Base-by-base conservation (phyloP, 306 rosid genomes). In the Betula pendula region DNA sequence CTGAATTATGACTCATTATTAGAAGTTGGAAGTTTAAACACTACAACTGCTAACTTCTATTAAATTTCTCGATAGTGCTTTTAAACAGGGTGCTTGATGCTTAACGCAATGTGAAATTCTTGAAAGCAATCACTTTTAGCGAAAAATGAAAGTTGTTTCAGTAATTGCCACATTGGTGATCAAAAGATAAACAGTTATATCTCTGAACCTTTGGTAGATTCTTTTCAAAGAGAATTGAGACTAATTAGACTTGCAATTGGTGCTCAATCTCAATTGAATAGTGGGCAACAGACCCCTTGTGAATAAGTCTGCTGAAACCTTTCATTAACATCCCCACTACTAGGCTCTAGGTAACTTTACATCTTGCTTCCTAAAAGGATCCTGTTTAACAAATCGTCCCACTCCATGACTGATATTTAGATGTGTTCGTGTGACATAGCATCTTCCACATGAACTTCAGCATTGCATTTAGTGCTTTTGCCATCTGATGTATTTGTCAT, bases 291-390 rank as follows among this genome's bases (percentile, higher is more conserved):
- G 25, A 38, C 38, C 65, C 20, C 16, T 2, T 35, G 4, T 10
- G 10, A 24, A 35, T 76, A 15, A 63, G 19, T 65, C 51, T 16
- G 51, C 40, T 19, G 35, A 17, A 40, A 68, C 60, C 55, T 35
- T 52, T 44, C 40, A 27, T 59, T 27, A 25, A 59, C 67, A 27
- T 27, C n/a, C 17, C 17, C 27, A 6, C 17, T 31, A 11, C 1
- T 59, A 59, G 35, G 35, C 67, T 59, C 53, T 75, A 27, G 72
- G 49, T 77, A 45, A 45, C 58, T 68, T 43, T 5, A 16, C 50
- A 16, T 58, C 25, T 52, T 68, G 58, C 71, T 51, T 83, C 66
- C 71, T 71, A 52, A 75, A 75, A 62, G 68, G 51, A 55, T 59
- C 69, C 6, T 27, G 17, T 27, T 13, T 13, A 59, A 27, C 16